Evolutionary conservation across 176 grass and related monocot genomes (phyloP).

Genomic region (Zoysia pacifica): DNA sequence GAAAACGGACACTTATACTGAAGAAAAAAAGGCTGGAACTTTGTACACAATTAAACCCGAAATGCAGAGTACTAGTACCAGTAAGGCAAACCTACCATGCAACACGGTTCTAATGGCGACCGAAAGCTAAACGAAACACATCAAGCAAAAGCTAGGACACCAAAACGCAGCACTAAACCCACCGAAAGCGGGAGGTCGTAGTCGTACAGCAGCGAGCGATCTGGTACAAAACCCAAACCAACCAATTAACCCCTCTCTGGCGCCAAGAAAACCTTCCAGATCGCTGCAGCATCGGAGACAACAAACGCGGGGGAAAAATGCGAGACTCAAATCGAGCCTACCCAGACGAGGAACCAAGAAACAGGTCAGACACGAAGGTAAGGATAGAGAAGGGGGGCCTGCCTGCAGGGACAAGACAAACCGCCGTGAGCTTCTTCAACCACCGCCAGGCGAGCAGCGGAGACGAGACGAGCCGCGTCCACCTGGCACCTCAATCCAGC

Average conservation of each 20-base stretch:
- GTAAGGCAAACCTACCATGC: constrained; percentile 21
- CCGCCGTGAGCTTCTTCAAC: constrained; percentile 9
- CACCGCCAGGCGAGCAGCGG: not conserved
- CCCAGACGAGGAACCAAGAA: not conserved
- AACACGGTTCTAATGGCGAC: not conserved
- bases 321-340: not conserved
- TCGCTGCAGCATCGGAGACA: not conserved
- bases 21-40: constrained; percentile 23
- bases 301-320: not conserved
- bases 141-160: not conserved
- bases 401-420: not conserved
- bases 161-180: constrained; percentile 27
- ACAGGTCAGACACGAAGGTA: constrained; percentile 5
- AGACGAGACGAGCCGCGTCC: not conserved
- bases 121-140: constrained; percentile 8
- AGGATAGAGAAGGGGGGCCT: not conserved
- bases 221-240: not conserved
- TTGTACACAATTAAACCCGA: constrained; percentile 16
- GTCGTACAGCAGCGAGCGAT: not conserved
- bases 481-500: constrained; percentile 32
- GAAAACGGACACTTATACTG: not conserved
- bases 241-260: not conserved
- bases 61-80: not conserved
- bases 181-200: not conserved
- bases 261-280: not conserved